Base-by-base conservation (phyloP, 371 early-diverging fungal genomes). In the Dichotomocladium elegans region DNA sequence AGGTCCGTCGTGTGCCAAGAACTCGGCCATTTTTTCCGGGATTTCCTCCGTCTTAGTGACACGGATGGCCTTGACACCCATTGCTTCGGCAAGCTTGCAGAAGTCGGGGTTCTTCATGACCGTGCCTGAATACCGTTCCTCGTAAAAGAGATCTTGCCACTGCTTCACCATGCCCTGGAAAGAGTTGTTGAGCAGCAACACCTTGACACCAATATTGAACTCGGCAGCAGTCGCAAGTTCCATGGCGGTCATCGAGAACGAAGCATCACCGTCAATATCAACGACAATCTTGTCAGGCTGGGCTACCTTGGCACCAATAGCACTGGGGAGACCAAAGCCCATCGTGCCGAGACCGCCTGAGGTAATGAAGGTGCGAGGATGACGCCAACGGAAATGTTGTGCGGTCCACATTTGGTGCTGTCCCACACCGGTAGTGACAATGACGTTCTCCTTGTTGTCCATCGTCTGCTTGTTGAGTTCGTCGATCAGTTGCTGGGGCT, bases 161-260 rank as follows among this genome's bases (percentile, higher is more conserved):
- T 97, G 98, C 77, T 93, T 94, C 58, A 96, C 95, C 97, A 96
- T 96, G 35, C 98, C 98, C 72, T 98, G 98, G 92, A 95, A 98
- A 50, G 93, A 93, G 74, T 98, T 98, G 82, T 98, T 96, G 26
- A 98, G 70, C 51, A 98, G 72, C 26, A 98, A 68, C 28, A 92
- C 93, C 84, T 98, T 98, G 72, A 95, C 96, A 31, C 89, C 91
- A 71, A 98, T 93, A 66, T 95, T 89, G 81, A 86, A 96, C 74
- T 96, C 94, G 26, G 93, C 83, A 6, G 96, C 95, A 1, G 98
- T 98, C 55, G 92, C 92, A 66, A 98, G 69, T 71, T 98, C 98
- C 94, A 95, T 76, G 7, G 87, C 96, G 0, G 98, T 95, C 96
- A 96, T 96, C n/a, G 87, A 89, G 79, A 96, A 94, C 21, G 93